These are phyloP conservation scores for Fusarium aywerte DNA, from an alignment of 2,329 filamentous ascomycete species.

Conservation along the genomic window DNA sequence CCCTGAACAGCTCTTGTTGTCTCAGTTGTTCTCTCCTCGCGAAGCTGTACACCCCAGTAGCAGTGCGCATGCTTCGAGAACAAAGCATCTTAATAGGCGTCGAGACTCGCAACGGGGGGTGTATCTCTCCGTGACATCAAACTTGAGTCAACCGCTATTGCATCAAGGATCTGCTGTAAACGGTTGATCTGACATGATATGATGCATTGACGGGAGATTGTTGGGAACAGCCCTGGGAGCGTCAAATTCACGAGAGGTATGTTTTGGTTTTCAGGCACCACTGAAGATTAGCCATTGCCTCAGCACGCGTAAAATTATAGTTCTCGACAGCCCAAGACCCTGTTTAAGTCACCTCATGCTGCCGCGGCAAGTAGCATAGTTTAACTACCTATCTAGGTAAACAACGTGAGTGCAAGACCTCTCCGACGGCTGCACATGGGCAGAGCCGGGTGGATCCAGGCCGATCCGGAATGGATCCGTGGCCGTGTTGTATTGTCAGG, in stretches of 20 bases:
- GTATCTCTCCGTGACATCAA: neutral
- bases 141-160: neutral
- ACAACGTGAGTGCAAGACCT: constrained; percentile 5
- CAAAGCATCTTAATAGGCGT: neutral
- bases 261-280: neutral
- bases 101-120: neutral
- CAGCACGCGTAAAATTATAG: neutral
- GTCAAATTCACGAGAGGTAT: neutral
- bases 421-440: neutral
- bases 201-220: neutral
- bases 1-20: constrained; percentile 15
- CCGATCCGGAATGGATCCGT: constrained; percentile 31
- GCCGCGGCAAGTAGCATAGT: constrained; percentile 11
- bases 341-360: constrained; percentile 5
- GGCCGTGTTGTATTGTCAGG: constrained; percentile 9
- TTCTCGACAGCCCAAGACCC: neutral
- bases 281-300: neutral
- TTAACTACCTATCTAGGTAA: constrained; percentile 1
- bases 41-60: neutral
- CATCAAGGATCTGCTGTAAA: neutral
- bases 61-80: neutral
- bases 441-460: neutral
- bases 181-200: neutral
- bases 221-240: neutral
- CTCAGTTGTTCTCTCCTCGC: constrained; percentile 33